Conservation (phyloP, 805 yeast genomes). For the Hanseniaspora nectarophila region DNA sequence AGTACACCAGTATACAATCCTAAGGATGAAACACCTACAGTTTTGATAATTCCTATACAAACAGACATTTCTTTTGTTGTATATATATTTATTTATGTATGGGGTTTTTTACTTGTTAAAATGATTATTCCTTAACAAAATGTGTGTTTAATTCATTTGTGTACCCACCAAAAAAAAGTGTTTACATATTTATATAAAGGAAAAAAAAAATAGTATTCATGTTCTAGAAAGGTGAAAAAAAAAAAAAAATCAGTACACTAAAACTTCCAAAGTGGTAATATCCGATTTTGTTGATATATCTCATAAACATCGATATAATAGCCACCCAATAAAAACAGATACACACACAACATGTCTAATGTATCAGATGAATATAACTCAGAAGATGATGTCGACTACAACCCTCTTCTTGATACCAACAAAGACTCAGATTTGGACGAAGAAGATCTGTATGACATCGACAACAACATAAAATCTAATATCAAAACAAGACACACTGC, state of each 20-base stretch:
- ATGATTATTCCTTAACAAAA: too few relatives aligned
- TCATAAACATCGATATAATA: not conserved
- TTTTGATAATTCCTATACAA: conserved; percentile 46
- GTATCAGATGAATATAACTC: conserved; percentile 7
- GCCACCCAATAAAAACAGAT: too few relatives aligned
- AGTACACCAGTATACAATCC: conserved; percentile 49
- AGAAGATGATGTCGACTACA: conserved; percentile 13
- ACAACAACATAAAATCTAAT: conserved; percentile 29
- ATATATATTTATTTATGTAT: not conserved
- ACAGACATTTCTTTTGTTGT: conserved; percentile 33
- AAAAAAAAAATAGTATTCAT: too few relatives aligned
- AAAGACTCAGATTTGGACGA: conserved; percentile 3
- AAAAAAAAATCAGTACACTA: too few relatives aligned
- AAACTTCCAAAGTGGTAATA: too few relatives aligned
- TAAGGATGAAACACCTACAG: conserved; percentile 52
- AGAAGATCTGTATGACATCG: conserved; percentile 3
- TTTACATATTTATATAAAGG: too few relatives aligned
- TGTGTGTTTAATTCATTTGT: too few relatives aligned
- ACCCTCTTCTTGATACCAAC: not conserved
- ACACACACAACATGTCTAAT: not conserved
- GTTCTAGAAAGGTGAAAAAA: too few relatives aligned
- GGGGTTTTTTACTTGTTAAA: too few relatives aligned
- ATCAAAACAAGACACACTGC: conserved; percentile 56
- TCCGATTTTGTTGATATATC: too few relatives aligned
- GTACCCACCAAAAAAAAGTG: too few relatives aligned